These are phyloP conservation scores for Turritis glabra DNA, from an alignment of 345 rosid genomes.

Conservation along the genomic window DNA sequence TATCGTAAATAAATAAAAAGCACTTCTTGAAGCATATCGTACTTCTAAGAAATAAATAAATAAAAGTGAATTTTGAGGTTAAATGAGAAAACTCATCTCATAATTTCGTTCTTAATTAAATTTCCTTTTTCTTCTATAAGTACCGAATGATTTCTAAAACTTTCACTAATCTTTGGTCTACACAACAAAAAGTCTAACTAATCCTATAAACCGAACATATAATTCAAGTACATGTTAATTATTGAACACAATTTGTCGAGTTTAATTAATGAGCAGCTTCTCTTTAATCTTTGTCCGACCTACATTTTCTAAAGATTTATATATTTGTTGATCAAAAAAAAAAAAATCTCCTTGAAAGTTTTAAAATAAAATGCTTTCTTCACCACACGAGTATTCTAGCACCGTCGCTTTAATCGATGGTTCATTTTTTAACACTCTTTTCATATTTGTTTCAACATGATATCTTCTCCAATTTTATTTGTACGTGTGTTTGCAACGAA, in stretches of 20 bases:
- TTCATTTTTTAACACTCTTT: neutral
- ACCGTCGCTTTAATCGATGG: neutral
- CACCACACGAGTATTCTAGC: neutral
- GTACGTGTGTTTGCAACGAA: slow-evolving; percentile 5
- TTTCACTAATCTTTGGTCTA: neutral
- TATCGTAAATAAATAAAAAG: too few relatives aligned
- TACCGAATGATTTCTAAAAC: neutral
- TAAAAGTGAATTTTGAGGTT: neutral
- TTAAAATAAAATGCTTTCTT: neutral
- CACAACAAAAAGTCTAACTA: neutral
- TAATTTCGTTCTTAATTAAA: neutral
- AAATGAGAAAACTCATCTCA: neutral
- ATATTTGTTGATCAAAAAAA: too few relatives aligned
- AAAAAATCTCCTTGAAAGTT: neutral
- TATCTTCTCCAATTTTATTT: neutral
- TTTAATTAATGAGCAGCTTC: neutral
- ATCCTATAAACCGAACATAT: neutral
- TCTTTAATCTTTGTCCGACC: neutral
- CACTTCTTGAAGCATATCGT: neutral
- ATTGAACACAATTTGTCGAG: neutral
- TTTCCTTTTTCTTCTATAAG: neutral
- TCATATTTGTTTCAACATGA: slow-evolving; percentile 1
- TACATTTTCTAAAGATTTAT: neutral
- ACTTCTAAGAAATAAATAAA: too few relatives aligned
- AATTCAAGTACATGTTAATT: neutral